Conservation (phyloP, 176 grass and related monocot species). For the Calamus simplicifolius region DNA sequence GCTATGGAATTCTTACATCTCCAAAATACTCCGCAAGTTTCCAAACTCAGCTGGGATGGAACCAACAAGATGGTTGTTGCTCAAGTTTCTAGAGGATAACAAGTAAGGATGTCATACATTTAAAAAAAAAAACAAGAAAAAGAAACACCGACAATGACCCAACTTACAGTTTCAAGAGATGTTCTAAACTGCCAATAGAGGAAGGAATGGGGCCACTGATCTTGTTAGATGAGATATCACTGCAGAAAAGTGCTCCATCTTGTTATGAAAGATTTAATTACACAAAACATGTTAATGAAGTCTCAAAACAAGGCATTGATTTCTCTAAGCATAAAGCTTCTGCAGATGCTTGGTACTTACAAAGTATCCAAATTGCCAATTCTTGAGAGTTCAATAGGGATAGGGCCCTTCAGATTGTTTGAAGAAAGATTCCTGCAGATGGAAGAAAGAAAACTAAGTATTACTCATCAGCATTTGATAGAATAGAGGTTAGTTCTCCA, state of each 20-base stretch:
- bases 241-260: constrained; percentile 23
- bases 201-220: constrained; percentile 72
- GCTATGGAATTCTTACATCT: constrained; percentile 51
- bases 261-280: constrained; percentile 1
- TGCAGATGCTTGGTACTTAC: constrained; percentile 33
- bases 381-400: constrained; percentile 81
- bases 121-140: not conserved
- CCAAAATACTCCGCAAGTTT: constrained; percentile 89
- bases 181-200: constrained; percentile 78
- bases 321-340: not conserved
- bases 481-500: too few species aligned
- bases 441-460: not conserved
- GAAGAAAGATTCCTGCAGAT: constrained; percentile 74
- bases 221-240: constrained; percentile 86
- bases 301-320: too few species aligned
- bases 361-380: constrained; percentile 93
- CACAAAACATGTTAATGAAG: too few species aligned
- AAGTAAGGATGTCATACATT: constrained; percentile 10
- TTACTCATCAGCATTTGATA: too few species aligned
- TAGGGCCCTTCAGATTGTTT: constrained; percentile 69
- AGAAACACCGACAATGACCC: not conserved
- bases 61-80: constrained; percentile 70
- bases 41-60: constrained; percentile 85
- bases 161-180: constrained; percentile 82
- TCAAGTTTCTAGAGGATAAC: constrained; percentile 64